Evolutionary conservation across 768 basidiomycete genomes (phyloP), one percentile per base, ranked within the genome.

Genomic region (Boletellus emodensis): DNA sequence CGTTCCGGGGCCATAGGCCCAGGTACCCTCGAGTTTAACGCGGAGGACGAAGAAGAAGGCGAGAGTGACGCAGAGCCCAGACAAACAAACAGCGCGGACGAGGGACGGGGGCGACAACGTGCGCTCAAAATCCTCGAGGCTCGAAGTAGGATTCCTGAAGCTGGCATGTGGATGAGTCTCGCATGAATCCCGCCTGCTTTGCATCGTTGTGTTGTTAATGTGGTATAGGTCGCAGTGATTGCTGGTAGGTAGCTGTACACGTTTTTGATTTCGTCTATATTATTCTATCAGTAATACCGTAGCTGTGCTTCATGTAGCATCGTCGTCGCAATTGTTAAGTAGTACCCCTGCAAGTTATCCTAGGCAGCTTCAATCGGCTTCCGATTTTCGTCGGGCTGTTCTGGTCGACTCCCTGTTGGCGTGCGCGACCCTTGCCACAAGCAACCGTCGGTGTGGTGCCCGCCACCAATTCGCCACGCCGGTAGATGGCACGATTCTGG

Each of bases 161-260:
- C 76, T 50, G 84, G 87, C 34, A 89, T 90, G 87, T 90, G 87
- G 87, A 76, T 86, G 60, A 90, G 88, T 71, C 71, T 90, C 59
- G 87, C 83, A 35, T 76, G 52, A 64, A 34, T 42, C n/a, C 41
- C 39, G 17, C 17, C 2, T 32, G 34, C 26, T 24, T 30, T 46
- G 41, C 35, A 45, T 18, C 32, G 35, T 51, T 46, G 46, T 46
- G 52, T 62, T 22, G 40, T 18, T 39, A 39, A 26, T 50, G 42
- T 60, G 46, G 48, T 46, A 48, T 56, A 42, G 33, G 43, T 17
- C 30, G 40, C 30, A 30, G 30, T 30, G 28, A 28, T 55, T 14
- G 49, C 40, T 51, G 20, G 40, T 43, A 30, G 20, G 40, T 43
- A 30, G 42, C 12, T 60, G 56, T 54, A 43, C 26, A 18, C 45